These are phyloP conservation scores for Dinochytrium kinnereticum DNA, from an alignment of 371 early-diverging fungal species.

Conservation along the genomic window DNA sequence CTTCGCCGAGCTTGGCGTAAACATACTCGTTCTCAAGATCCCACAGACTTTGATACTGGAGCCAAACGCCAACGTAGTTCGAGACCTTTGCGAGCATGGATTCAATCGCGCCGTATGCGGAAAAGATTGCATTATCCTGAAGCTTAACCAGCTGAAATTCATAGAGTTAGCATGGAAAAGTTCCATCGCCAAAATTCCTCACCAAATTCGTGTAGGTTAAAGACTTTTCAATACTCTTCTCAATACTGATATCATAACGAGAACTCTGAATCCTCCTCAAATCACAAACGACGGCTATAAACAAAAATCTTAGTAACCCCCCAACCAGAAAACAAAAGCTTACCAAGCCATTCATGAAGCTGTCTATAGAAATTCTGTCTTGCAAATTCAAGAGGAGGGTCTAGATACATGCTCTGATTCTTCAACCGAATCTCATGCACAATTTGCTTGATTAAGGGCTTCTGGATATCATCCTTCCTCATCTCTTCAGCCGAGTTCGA, in stretches of 20 bases:
- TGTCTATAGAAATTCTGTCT: conserved; percentile 87
- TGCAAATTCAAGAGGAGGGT: conserved; percentile 95
- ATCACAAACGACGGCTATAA: conserved; percentile 46
- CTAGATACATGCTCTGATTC: conserved; percentile 94
- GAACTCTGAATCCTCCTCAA: conserved; percentile 76
- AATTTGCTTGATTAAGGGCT: conserved; percentile 29
- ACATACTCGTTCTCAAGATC: conserved; percentile 90
- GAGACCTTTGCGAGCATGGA: conserved; percentile 75
- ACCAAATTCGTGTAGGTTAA: conserved; percentile 34
- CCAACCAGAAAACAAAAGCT: conserved; percentile 24
- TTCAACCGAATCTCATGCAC: conserved; percentile 66
- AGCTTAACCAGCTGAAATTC: conserved; percentile 35
- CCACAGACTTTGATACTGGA: conserved; percentile 97
- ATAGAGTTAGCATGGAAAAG: conserved; percentile 13
- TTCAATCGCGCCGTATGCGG: conserved; percentile 87
- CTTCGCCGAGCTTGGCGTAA: conserved; percentile 85
- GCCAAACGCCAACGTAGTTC: conserved; percentile 92
- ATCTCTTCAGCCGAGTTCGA: conserved; percentile 1
- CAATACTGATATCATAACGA: conserved; percentile 85
- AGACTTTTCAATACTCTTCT: conserved; percentile 30
- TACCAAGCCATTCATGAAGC: conserved; percentile 88
- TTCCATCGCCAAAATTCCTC: conserved; percentile 10
- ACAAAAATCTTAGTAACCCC: conserved; percentile 45
- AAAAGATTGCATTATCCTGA: conserved; percentile 14
- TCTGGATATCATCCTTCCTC: conserved; percentile 17